Percentiles rank a stretch among this genome's conserved stretches.
Evolutionary conservation across 192 early-diverging fungal genomes (phyloP).

Genomic region (Umbelopsis isabellina): DNA sequence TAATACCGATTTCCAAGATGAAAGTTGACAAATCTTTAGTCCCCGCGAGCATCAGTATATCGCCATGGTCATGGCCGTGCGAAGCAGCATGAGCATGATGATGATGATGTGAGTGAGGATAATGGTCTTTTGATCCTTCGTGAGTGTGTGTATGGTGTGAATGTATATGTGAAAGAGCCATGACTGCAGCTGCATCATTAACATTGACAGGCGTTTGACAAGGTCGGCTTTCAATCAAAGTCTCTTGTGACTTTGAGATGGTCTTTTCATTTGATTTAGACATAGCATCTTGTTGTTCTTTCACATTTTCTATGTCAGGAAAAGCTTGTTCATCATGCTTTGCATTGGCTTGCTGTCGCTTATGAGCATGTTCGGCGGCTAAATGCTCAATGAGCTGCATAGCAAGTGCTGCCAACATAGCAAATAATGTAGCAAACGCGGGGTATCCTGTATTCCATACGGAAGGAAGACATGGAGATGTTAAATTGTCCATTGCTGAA

Average conservation of each 20-base stretch:
- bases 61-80: slow-evolving; percentile 24
- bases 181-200: slow-evolving; percentile 13
- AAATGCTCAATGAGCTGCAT: slow-evolving; percentile 68
- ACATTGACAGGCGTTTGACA: slow-evolving; percentile 15
- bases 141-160: slow-evolving; percentile 26
- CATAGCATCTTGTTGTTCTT: not conserved
- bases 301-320: slow-evolving; percentile 34
- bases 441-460: slow-evolving; percentile 47
- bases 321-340: slow-evolving; percentile 32
- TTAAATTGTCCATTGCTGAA: slow-evolving; percentile 56
- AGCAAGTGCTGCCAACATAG: slow-evolving; percentile 64
- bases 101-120: slow-evolving; percentile 24
- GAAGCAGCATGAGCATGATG: slow-evolving; percentile 7
- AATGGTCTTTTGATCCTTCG: slow-evolving; percentile 11
- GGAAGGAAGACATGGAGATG: slow-evolving; percentile 56
- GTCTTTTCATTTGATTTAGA: not conserved
- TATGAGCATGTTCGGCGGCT: slow-evolving; percentile 22
- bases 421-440: slow-evolving; percentile 58
- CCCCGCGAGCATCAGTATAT: not conserved
- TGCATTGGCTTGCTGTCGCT: not conserved
- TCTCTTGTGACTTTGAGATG: slow-evolving; percentile 20
- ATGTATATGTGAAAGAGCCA: slow-evolving; percentile 23
- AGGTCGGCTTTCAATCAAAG: not conserved
- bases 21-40: slow-evolving; percentile 50
- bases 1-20: slow-evolving; percentile 76